A percentile compares a stretch with the other conserved stretches of the same genome.
phyloP scores from a whole-genome alignment of 495 filamentous ascomycete species.

The Penicillium subrubescens region DNA sequence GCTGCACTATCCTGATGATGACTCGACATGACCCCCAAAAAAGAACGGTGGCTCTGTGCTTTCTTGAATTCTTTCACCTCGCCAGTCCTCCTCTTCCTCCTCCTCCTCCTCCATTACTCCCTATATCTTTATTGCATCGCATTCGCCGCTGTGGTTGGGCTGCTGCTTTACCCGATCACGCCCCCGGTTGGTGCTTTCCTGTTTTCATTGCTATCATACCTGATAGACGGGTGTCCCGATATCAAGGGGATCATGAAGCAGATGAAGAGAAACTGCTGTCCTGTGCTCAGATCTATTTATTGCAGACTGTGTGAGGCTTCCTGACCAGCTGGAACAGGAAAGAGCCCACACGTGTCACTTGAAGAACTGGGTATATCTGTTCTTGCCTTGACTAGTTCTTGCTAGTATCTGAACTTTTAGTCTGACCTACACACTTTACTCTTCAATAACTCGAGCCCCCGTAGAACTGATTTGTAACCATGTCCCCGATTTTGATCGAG shows the following conservation, averaged over 20 bases:
- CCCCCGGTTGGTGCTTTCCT: slow-evolving; percentile 6
- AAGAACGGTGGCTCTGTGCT: slow-evolving; percentile 29
- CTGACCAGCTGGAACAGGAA: not conserved
- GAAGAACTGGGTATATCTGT: not conserved
- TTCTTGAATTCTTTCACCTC: slow-evolving; percentile 27
- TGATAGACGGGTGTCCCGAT: slow-evolving; percentile 15
- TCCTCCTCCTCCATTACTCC: not conserved
- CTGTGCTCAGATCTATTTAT: slow-evolving; percentile 3
- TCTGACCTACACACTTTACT: slow-evolving; percentile 10
- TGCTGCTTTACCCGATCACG: slow-evolving; percentile 19
- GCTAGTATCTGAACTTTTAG: slow-evolving; percentile 15
- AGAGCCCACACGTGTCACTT: not conserved
- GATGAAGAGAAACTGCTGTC: slow-evolving; percentile 3
- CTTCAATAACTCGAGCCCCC: not conserved
- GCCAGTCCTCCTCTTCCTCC: not conserved
- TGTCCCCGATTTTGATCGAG: not conserved
- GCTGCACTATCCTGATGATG: slow-evolving; percentile 27
- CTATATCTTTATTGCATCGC: slow-evolving; percentile 17
- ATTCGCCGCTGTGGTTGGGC: slow-evolving; percentile 19
- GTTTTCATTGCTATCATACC: slow-evolving; percentile 9
- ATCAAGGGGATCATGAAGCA: not conserved
- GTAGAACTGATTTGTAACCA: not conserved
- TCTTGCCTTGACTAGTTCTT: not conserved
- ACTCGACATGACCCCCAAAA: slow-evolving; percentile 39
- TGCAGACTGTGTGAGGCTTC: not conserved